phyloP scores from a whole-genome alignment of 352 stramenopile species.

The Globisporangium perplexum region DNA sequence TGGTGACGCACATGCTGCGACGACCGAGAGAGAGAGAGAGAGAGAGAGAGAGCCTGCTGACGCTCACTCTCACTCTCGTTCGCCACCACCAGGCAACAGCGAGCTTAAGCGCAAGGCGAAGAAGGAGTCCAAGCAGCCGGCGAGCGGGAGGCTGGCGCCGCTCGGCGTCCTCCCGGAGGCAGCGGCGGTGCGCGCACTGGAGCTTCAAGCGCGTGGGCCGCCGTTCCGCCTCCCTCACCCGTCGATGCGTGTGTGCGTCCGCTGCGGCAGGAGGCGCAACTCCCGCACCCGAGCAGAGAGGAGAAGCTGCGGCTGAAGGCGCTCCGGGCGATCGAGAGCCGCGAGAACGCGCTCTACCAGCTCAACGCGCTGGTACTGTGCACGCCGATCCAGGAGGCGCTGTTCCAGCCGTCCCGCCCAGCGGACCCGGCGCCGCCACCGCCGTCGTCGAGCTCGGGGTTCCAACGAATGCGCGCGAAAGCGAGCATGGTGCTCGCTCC shows the following conservation, averaged over 20 bases:
- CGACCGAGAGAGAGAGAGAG: background rate
- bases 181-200: constrained; percentile 4
- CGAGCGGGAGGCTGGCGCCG: constrained; percentile 22
- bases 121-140: constrained; percentile 7
- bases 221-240: too few species aligned
- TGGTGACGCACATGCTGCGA: background rate
- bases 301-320: constrained; percentile 71
- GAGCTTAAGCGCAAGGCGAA: constrained; percentile 11
- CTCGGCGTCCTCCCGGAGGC: constrained; percentile 23
- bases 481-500: constrained; percentile 31
- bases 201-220: background rate
- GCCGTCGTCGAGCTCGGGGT: constrained; percentile 12
- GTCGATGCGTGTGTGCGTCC: background rate
- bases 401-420: constrained; percentile 49
- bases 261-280: constrained; percentile 15
- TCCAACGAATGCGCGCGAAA: constrained; percentile 37
- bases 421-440: constrained; percentile 17
- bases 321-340: constrained; percentile 54
- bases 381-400: constrained; percentile 48
- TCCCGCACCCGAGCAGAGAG: constrained; percentile 31
- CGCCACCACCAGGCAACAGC: constrained; percentile 19
- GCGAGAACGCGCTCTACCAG: constrained; percentile 66
- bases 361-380: constrained; percentile 66
- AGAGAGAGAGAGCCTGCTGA: background rate
- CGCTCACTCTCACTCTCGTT: background rate